Conservation (phyloP, 257 asterid species). For the Ilex aquifolium region DNA sequence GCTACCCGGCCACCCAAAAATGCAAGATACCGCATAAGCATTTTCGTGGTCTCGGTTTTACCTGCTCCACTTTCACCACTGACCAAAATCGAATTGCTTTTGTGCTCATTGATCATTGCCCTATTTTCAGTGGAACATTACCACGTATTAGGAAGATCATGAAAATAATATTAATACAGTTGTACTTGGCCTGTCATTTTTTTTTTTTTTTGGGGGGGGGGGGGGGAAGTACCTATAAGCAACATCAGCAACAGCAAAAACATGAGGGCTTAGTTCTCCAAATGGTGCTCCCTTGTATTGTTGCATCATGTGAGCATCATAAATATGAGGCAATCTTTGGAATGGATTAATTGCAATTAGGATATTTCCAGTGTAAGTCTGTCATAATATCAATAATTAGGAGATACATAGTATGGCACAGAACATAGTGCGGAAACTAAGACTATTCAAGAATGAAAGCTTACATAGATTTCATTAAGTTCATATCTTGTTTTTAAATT, state of each 20-base stretch:
- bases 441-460: slow-evolving; percentile 11
- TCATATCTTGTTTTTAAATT: slow-evolving; percentile 88
- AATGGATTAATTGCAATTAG: slow-evolving; percentile 96
- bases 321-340: slow-evolving; percentile 87
- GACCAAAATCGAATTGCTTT: slow-evolving; percentile 95
- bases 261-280: slow-evolving; percentile 96
- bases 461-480: slow-evolving; percentile 93
- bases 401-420: slow-evolving; percentile 20
- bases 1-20: slow-evolving; percentile 91
- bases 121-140: slow-evolving; percentile 36
- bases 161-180: slow-evolving; percentile 1
- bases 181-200: slow-evolving; percentile 10
- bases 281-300: slow-evolving; percentile 95
- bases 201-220: background rate
- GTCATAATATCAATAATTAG: slow-evolving; percentile 30
- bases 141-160: slow-evolving; percentile 15
- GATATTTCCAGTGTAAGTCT: slow-evolving; percentile 98
- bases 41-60: slow-evolving; percentile 97
- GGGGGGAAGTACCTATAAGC: slow-evolving; percentile 69
- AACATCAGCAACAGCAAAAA: slow-evolving; percentile 97
- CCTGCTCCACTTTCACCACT: slow-evolving; percentile 99
- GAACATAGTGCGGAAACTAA: slow-evolving; percentile 17
- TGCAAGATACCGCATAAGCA: slow-evolving; percentile 97
- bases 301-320: slow-evolving; percentile 90
- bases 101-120: slow-evolving; percentile 85